Base-by-base conservation (phyloP, 1,284 basidiomycete species). In the Naganishia albida region DNA sequence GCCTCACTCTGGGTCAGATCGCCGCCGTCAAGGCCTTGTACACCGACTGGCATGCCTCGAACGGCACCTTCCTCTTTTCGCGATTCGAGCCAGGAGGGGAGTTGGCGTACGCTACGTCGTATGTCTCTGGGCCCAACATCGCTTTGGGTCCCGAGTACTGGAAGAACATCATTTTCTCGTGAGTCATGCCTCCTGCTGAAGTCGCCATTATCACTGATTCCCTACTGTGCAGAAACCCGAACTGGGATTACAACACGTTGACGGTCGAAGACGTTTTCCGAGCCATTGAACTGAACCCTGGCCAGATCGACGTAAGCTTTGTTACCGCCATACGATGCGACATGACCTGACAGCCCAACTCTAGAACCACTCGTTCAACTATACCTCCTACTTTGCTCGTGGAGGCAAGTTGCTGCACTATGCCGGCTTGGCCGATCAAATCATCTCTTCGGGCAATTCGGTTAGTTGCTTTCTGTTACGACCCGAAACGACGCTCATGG, bases 391-490 rank as follows among this genome's bases (percentile, higher is more conserved):
- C 70, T 74, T 74, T 23, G 69, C 71, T 8, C 59, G 67, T 0
- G 62, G 68, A 20, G 76, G 70, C 42, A 78, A 76, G 70, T 70
- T 78, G n/a, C 59, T 75, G 43, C 77, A 78, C 52, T 79, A 76
- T 56, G 75, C 77, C 57, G 72, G 73, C n/a, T 72, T 70, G 59
- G 69, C 71, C 3, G 74, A 77, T 56, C 71, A 77, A 70, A 67
- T 77, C 40, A 80, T 82, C 64, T 70, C 80, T 7, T 75, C 80
- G 0, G 76, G 74, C 18, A 77, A 75, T 42, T 28, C 26, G 28
- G 54, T 64, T 28, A 20, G 40, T 42, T 16, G 3, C n/a, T n/a
- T n/a, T n/a, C n/a, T n/a, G n/a, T n/a, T n/a, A n/a, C n/a, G n/a
- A 38, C 28, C 3, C 12, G 26, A 20, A 7, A 23, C 39, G 6